Conservation (phyloP, 805 yeast species). For the Clavispora phyllophila region DNA sequence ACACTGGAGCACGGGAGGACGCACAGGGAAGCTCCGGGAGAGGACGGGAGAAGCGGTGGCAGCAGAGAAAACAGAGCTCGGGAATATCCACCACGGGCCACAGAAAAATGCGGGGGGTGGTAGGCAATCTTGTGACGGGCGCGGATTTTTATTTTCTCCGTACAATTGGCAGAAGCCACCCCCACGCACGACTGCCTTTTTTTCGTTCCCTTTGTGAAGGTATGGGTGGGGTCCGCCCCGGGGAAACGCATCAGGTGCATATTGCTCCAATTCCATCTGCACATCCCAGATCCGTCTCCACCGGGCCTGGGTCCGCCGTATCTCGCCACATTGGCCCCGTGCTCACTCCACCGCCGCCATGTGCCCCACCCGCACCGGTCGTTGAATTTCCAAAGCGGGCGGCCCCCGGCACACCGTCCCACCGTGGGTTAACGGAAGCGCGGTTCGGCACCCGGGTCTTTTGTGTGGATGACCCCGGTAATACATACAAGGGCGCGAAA, state of each 20-base stretch:
- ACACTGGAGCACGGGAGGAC: too few relatives aligned
- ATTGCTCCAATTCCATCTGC: neutral
- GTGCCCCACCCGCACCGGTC: too few relatives aligned
- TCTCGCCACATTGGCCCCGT: too few relatives aligned
- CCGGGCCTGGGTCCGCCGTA: too few relatives aligned
- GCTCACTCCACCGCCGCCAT: too few relatives aligned
- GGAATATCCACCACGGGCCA: too few relatives aligned
- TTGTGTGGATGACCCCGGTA: neutral
- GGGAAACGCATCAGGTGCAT: constrained; percentile 1
- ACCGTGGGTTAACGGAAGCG: neutral
- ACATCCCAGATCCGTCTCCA: neutral
- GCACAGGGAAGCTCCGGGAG: too few relatives aligned
- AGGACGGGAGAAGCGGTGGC: neutral
- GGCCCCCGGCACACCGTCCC: too few relatives aligned
- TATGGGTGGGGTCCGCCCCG: constrained; percentile 1
- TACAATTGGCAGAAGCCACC: constrained; percentile 1
- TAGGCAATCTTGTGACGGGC: neutral
- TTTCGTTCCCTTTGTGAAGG: neutral
- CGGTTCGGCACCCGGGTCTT: neutral
- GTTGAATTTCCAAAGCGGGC: too few relatives aligned
- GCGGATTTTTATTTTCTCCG: constrained; percentile 16
- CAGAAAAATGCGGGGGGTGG: neutral
- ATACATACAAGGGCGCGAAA: neutral
- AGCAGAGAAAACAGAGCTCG: neutral
- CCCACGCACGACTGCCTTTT: neutral